Base-by-base conservation (phyloP, 257 asterid species). In the Verbascum thapsus region DNA sequence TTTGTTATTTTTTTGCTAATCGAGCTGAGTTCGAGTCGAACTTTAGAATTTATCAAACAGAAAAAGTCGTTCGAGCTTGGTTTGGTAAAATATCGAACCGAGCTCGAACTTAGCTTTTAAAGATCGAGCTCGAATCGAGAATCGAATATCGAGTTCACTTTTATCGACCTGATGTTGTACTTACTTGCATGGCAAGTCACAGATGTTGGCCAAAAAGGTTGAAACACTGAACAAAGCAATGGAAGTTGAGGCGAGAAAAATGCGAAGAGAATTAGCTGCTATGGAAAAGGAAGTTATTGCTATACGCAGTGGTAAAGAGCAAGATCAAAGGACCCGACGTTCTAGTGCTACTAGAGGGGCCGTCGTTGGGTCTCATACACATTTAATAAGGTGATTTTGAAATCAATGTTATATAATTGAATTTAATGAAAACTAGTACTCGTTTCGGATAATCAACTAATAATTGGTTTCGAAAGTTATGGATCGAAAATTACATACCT, bases 161-260 rank as follows among this genome's bases (percentile, higher is more conserved):
- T n/a, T n/a, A n/a, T n/a, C n/a, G n/a, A n/a, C n/a, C n/a, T n/a
- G n/a, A n/a, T n/a, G n/a, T n/a, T n/a, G n/a, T n/a, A n/a, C n/a
- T n/a, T n/a, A n/a, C n/a, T n/a, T n/a, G n/a, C n/a, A n/a, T 57
- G 63, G 32, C 53, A 63, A 70, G 47, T 75, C 72, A 70, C 81
- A 91, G 98, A 86, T 81, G 95, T 63, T 91, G 79, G 90, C 95
- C n/a, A 91, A 83, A 68, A 91, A 86, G 76, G 91, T 91, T 10
- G 96, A 86, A 18, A 84, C 76, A 13, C 67, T 88, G 73, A 88
- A 78, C 76, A 88, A 82, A 79, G 96, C 96, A 41, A 90, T 85
- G 95, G 95, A 81, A 64, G 87, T 84, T 22, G 95, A 88, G 76
- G 84, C 95, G 61, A 91, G 84, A 81, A 91, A 80, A 69, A 85